Evolutionary conservation across 1,284 basidiomycete genomes (phyloP), one percentile per base, ranked within the genome.

Genomic region (Ceratobasidium sp.): DNA sequence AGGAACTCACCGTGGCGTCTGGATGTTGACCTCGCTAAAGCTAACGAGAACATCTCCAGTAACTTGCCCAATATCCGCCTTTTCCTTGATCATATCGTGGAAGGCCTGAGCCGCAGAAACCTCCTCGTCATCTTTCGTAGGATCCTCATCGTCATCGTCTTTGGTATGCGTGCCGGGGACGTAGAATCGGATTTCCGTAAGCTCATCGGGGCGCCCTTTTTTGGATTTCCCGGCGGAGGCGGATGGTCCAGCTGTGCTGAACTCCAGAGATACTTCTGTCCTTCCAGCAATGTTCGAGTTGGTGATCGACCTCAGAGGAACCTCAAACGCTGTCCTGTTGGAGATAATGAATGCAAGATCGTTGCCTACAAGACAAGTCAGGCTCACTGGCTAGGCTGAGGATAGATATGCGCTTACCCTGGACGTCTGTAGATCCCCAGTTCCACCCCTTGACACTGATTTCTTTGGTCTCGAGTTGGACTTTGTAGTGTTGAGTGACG

Each of bases 251-350:
- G 87, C 82, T 39, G 86, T 82, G 86, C 71, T 85, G 79, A 99
- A 98, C 80, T 99, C 97, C 46, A 99, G 89, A 0, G 97, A 96
- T 21, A 99, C 97, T 81, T 99, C 97, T 18, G 96, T 97, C 76
- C 94, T 93, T 45, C 94, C 94, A 14, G 96, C 95, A 79, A 99
- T 98, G 83, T 98, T 98, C 57, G 96, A 97, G 83, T 99, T 99
- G 77, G 93, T 92, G 60, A 99, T 94, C 76, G 91, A 85, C 41
- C 86, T 83, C 26, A 99, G 85, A 1, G 97, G 96, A 9, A 99
- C 84, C 78, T 98, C 95, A 78, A 99, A 99, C 0, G 94, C 87
- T 0, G 92, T 91, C 82, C 92, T 95, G 77, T 94, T 94, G 3
- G 93, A 92, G 1, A 98, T 91, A 50, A 93, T 84, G 81, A 99